phyloP scores from a whole-genome alignment of 352 stramenopile genomes.

The Aphanomyces invadans region DNA sequence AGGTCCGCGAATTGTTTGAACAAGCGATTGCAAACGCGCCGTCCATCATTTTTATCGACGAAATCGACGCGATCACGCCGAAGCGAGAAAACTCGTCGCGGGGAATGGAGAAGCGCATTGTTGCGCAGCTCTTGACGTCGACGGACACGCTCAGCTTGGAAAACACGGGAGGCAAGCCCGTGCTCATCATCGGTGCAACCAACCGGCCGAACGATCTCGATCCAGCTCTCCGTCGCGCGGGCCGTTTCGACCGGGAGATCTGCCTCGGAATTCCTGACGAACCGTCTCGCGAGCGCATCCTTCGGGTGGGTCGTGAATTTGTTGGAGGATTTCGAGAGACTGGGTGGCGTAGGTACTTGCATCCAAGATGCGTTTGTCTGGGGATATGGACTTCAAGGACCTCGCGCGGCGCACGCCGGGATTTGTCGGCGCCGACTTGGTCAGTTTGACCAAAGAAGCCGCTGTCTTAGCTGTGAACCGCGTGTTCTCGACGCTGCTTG shows the following conservation, averaged over 20 bases:
- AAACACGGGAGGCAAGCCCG: constrained; percentile 84
- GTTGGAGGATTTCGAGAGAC: not conserved
- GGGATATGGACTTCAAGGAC: constrained; percentile 90
- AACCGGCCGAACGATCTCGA: constrained; percentile 97
- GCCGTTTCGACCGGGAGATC: constrained; percentile 98
- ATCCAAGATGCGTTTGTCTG: constrained; percentile 89
- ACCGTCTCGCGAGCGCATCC: constrained; percentile 88
- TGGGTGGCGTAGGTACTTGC: constrained; percentile 87
- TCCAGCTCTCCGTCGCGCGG: constrained; percentile 91
- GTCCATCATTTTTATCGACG: constrained; percentile 98
- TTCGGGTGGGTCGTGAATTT: constrained; percentile 32
- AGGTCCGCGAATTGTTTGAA: constrained; percentile 90
- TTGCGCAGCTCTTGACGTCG: constrained; percentile 92
- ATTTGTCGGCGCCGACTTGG: constrained; percentile 97
- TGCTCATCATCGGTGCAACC: constrained; percentile 97
- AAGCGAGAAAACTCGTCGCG: constrained; percentile 89
- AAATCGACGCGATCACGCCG: constrained; percentile 95
- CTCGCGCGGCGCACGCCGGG: constrained; percentile 92
- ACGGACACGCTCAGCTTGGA: constrained; percentile 86
- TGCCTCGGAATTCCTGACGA: constrained; percentile 96
- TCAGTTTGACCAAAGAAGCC: constrained; percentile 97
- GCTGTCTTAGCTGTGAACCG: constrained; percentile 96
- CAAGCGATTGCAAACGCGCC: constrained; percentile 90
- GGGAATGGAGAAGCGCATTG: constrained; percentile 96
- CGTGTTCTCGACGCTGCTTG: constrained; percentile 90